These are phyloP conservation scores for Paramecium tetraurelia DNA, from an alignment of 73 alveolate genomes.

Conservation along the genomic window DNA sequence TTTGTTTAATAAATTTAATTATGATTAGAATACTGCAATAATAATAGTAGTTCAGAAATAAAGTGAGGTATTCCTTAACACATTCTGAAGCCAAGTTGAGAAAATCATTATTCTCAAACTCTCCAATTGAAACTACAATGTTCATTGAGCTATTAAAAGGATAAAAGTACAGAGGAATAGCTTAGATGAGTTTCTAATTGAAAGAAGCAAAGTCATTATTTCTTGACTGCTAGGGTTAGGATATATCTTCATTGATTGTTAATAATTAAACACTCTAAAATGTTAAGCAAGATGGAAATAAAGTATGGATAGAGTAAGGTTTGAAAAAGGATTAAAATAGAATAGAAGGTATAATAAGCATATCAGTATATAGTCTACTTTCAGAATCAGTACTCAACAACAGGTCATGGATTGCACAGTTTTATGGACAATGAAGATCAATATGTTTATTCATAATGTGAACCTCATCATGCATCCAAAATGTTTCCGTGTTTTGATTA, in stretches of 20 bases:
- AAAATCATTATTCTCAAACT: not conserved
- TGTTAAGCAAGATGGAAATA: not conserved
- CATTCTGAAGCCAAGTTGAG: not conserved
- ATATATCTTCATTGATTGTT: not conserved
- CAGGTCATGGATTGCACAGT: slow-evolving; percentile 92
- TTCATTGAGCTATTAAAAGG: slow-evolving; percentile 10
- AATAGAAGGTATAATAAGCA: not conserved
- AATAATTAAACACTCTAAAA: not conserved
- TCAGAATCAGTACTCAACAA: slow-evolving; percentile 62
- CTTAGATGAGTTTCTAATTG: not conserved
- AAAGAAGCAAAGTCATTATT: not conserved
- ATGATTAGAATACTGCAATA: not conserved
- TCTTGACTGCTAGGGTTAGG: slow-evolving; percentile 23
- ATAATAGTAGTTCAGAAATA: not conserved
- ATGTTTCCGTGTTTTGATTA: slow-evolving; percentile 97
- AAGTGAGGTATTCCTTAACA: not conserved
- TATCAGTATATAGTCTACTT: slow-evolving; percentile 49
- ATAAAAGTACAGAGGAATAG: not conserved
- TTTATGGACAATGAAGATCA: slow-evolving; percentile 90
- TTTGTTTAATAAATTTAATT: not conserved
- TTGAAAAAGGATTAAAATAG: not conserved
- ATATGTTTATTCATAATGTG: slow-evolving; percentile 89
- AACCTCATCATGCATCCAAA: slow-evolving; percentile 91
- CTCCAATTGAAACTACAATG: not conserved
- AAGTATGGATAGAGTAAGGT: not conserved